Percentiles rank a stretch among this genome's conserved stretches.
These are phyloP conservation scores for Sequoia sempervirens DNA, from an alignment of 75 land plant species.

Conservation along the genomic window DNA sequence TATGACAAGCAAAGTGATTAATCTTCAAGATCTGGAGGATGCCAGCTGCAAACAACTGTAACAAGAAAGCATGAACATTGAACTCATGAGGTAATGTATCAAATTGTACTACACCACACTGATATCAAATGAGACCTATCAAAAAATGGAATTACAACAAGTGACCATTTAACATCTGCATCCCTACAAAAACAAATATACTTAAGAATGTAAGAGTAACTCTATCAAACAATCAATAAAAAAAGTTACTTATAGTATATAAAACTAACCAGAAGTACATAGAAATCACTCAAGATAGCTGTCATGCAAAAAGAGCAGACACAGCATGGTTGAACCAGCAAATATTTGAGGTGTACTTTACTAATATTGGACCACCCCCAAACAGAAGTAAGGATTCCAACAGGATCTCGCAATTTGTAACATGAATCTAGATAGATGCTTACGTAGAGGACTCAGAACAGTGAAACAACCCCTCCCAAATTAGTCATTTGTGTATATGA, in stretches of 20 bases:
- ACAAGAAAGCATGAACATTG: neutral
- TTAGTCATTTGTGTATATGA: too few species aligned
- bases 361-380: neutral
- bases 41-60: neutral
- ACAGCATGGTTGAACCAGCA: neutral
- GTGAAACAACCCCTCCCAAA: neutral
- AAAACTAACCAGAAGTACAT: neutral
- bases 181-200: neutral
- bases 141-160: neutral
- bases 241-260: neutral
- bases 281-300: neutral
- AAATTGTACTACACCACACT: neutral
- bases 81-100: neutral
- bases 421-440: constrained; percentile 2
- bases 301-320: neutral
- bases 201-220: neutral
- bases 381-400: neutral
- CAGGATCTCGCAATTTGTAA: neutral
- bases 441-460: neutral
- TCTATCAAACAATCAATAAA: neutral
- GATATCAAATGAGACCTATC: neutral
- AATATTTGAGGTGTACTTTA: neutral
- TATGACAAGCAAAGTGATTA: neutral
- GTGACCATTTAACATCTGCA: neutral
- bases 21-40: neutral